phyloP scores from a whole-genome alignment of 129 eudicot species.

The Flaveria robusta region DNA sequence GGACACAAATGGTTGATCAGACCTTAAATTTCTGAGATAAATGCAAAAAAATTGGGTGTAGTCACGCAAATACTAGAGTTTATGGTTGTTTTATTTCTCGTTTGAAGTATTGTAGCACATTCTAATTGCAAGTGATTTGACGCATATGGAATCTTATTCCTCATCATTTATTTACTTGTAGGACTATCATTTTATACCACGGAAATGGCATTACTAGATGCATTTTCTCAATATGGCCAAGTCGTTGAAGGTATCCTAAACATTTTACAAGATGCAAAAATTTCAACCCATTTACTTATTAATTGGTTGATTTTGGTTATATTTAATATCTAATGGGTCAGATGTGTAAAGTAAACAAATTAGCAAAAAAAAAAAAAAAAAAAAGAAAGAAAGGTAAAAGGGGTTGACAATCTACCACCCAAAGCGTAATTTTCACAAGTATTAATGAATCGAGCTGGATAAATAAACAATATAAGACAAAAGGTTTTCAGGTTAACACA shows the following conservation, averaged over 20 bases:
- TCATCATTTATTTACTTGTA: constrained; percentile 34
- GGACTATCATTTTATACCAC: constrained; percentile 86
- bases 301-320: too few relatives aligned
- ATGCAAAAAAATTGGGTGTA: neutral
- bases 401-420: too few relatives aligned
- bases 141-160: neutral
- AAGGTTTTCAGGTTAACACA: too few relatives aligned
- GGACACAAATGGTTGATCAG: too few relatives aligned
- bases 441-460: too few relatives aligned
- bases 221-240: constrained; percentile 82
- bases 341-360: too few relatives aligned
- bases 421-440: too few relatives aligned
- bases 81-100: neutral
- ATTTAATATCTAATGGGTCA: too few relatives aligned
- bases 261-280: too few relatives aligned
- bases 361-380: too few relatives aligned
- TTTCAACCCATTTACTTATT: neutral
- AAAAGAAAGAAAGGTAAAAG: too few relatives aligned
- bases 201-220: constrained; percentile 64
- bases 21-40: constrained; percentile 5
- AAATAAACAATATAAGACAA: too few relatives aligned
- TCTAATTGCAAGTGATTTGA: constrained; percentile 5
- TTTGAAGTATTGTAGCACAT: neutral
- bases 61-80: neutral
- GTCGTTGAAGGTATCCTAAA: constrained; percentile 65